phyloP scores from a whole-genome alignment of 768 basidiomycete genomes.

The Tulasnella sp. region DNA sequence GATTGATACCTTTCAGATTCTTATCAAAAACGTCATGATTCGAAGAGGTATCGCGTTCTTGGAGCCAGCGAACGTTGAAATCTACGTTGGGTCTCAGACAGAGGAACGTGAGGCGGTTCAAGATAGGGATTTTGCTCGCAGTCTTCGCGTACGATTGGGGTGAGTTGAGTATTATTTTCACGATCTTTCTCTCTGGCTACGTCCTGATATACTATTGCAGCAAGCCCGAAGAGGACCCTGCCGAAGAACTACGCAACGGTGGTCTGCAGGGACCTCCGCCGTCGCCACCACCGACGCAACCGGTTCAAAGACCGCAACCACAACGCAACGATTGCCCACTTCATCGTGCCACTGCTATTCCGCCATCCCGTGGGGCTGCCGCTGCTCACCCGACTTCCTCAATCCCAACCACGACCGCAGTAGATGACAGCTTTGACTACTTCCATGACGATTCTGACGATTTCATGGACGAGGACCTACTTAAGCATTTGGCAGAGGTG shows the following conservation, averaged over 20 bases:
- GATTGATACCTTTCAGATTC: slow-evolving; percentile 36
- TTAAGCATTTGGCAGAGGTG: no score
- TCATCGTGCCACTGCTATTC: background rate
- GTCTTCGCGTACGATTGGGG: slow-evolving; percentile 58
- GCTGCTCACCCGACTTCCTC: no score
- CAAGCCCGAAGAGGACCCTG: slow-evolving; percentile 1
- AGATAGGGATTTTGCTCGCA: slow-evolving; percentile 46
- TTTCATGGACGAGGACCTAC: no score
- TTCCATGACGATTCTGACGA: slow-evolving; percentile 16
- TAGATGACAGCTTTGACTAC: slow-evolving; percentile 17
- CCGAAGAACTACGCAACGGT: background rate
- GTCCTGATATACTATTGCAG: background rate
- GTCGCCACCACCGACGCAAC: background rate
- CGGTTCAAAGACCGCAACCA: background rate
- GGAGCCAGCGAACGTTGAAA: slow-evolving; percentile 48
- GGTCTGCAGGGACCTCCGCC: background rate
- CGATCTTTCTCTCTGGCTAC: background rate
- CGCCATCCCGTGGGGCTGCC: background rate
- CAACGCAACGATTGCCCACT: background rate
- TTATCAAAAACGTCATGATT: slow-evolving; percentile 56
- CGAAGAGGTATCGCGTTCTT: slow-evolving; percentile 66
- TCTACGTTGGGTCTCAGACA: slow-evolving; percentile 40
- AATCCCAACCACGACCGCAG: background rate
- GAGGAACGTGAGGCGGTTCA: slow-evolving; percentile 54
- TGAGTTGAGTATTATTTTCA: slow-evolving; percentile 22